Evolutionary conservation across 148 eudicot genomes (phyloP).

Genomic region (Rhododendron ferrugineum): DNA sequence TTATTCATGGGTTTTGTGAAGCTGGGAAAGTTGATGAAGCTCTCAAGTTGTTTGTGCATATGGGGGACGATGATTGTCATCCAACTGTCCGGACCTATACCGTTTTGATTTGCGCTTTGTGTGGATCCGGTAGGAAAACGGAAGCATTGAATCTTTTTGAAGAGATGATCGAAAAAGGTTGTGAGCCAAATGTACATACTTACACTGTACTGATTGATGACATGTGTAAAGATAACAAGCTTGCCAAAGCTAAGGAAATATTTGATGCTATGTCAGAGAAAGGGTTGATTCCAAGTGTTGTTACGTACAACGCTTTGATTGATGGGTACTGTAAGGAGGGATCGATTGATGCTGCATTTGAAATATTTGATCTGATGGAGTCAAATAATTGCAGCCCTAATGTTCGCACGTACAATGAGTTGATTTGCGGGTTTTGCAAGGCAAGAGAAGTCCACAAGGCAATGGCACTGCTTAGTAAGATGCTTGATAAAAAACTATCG

Average conservation of each 20-base stretch:
- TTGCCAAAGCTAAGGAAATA: conserved; percentile 53
- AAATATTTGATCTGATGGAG: conserved; percentile 55
- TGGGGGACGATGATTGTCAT: conserved; percentile 53
- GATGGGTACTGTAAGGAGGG: conserved; percentile 73
- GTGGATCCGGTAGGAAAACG: conserved; percentile 40
- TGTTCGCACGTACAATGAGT: conserved; percentile 70
- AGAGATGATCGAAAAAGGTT: conserved; percentile 64
- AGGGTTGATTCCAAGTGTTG: conserved; percentile 45
- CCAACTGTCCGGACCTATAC: conserved; percentile 83
- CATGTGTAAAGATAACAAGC: conserved; percentile 48
- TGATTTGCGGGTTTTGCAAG: conserved; percentile 71
- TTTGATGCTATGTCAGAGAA: conserved; percentile 42
- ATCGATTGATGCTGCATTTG: conserved; percentile 51
- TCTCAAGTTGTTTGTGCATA: conserved; percentile 40
- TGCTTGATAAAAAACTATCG: conserved; percentile 44
- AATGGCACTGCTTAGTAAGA: conserved; percentile 63
- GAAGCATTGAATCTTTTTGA: conserved; percentile 54
- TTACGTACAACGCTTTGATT: conserved; percentile 72
- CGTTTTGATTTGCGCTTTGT: conserved; percentile 55
- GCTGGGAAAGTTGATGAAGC: conserved; percentile 61
- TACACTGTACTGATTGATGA: conserved; percentile 66
- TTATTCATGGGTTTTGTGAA: conserved; percentile 82
- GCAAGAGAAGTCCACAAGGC: conserved; percentile 50
- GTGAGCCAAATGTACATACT: conserved; percentile 69
- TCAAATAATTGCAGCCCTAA: conserved; percentile 44